phyloP scores from a whole-genome alignment of 1,284 basidiomycete species.

The Hypsizygus ulmarius region DNA sequence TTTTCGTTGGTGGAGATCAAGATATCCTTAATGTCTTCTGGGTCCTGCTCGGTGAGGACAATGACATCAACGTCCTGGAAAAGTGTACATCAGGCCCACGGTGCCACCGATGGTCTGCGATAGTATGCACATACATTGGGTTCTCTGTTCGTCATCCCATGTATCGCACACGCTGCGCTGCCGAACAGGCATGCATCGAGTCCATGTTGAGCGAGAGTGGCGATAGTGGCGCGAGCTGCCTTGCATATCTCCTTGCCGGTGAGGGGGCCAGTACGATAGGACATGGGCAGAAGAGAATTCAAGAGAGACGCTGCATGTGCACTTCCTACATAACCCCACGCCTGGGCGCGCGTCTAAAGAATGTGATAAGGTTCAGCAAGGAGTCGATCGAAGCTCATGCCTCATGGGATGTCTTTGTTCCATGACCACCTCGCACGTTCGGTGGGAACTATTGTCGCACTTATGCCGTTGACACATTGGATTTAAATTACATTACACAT shows the following conservation, averaged over 20 bases:
- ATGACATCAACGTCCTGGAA: conserved; percentile 51
- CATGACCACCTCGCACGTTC: too few relatives aligned
- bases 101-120: conserved; percentile 8
- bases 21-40: conserved; percentile 42
- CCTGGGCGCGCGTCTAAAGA: too few relatives aligned
- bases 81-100: background rate
- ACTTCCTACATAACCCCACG: too few relatives aligned
- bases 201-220: conserved; percentile 21
- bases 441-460: too few relatives aligned
- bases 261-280: background rate
- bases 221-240: conserved; percentile 21
- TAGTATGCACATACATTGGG: conserved; percentile 33
- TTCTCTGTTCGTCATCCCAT: conserved; percentile 33
- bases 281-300: background rate
- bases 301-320: too few relatives aligned
- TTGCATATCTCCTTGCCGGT: conserved; percentile 8
- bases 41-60: conserved; percentile 34
- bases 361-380: too few relatives aligned
- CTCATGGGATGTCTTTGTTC: too few relatives aligned
- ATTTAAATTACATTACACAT: background rate
- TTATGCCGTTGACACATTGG: background rate
- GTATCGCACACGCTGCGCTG: conserved; percentile 35
- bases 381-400: too few relatives aligned
- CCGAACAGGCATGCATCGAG: conserved; percentile 37
- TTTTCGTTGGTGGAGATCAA: conserved; percentile 31